Evolutionary conservation across 75 land plant species (phyloP).

Genomic region (Selaginella tamariscina): DNA sequence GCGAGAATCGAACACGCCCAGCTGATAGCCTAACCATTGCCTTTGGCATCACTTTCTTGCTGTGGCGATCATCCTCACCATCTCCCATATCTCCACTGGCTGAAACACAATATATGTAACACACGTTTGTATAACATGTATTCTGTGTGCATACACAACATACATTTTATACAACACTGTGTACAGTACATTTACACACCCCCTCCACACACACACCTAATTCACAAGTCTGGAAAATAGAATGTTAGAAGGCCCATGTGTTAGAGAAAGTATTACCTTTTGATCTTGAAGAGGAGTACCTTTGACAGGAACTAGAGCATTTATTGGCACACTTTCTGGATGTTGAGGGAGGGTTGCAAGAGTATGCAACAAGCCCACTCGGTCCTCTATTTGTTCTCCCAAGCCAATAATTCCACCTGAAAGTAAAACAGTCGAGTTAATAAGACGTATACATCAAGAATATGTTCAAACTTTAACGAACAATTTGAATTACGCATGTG

Average conservation of each 20-base stretch:
- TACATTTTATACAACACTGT: no score
- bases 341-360: slow-evolving; percentile 94
- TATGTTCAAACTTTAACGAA: neutral
- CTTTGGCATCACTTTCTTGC: slow-evolving; percentile 96
- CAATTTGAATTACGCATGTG: neutral
- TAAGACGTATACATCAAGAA: neutral
- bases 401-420: slow-evolving; percentile 96
- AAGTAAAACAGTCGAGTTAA: neutral
- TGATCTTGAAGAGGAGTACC: slow-evolving; percentile 99
- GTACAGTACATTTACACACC: no score
- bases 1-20: slow-evolving; percentile 79
- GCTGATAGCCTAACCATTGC: slow-evolving; percentile 98
- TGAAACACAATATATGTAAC: slow-evolving; percentile 18
- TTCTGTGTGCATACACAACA: no score
- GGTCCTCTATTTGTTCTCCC: slow-evolving; percentile 91
- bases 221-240: no score
- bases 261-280: slow-evolving; percentile 41
- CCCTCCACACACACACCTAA: no score
- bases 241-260: no score
- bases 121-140: neutral
- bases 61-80: slow-evolving; percentile 96
- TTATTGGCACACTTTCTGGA: slow-evolving; percentile 98
- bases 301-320: slow-evolving; percentile 87
- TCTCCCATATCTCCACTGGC: slow-evolving; percentile 99
- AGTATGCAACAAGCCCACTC: slow-evolving; percentile 88